Evolutionary conservation across 192 early-diverging fungal genomes (phyloP).

Genomic region (Umbelopsis sp.): DNA sequence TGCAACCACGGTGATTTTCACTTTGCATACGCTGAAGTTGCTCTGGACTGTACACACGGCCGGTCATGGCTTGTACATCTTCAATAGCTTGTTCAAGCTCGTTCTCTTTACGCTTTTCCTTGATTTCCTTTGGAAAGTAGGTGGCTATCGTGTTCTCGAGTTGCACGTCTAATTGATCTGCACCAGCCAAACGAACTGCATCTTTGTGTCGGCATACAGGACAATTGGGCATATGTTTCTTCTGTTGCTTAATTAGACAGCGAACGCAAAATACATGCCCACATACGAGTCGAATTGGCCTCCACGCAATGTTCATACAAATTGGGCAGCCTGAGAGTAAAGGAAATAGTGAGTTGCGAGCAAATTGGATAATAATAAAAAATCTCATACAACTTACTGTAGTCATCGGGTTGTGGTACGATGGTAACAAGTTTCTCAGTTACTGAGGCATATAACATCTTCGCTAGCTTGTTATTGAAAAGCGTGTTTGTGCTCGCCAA

Average conservation of each 20-base stretch:
- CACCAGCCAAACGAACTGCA: slow-evolving; percentile 62
- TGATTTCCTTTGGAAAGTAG: slow-evolving; percentile 82
- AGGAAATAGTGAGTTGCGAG: background rate
- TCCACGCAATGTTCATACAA: slow-evolving; percentile 76
- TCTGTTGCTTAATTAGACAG: slow-evolving; percentile 76
- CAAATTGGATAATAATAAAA: background rate
- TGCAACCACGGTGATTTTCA: slow-evolving; percentile 8
- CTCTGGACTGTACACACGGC: slow-evolving; percentile 31
- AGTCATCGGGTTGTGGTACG: slow-evolving; percentile 83
- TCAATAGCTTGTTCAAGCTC: slow-evolving; percentile 67
- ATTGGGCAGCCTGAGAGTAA: slow-evolving; percentile 64
- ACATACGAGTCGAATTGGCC: slow-evolving; percentile 79
- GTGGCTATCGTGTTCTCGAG: slow-evolving; percentile 73
- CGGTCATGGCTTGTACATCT: slow-evolving; percentile 59
- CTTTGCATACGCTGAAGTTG: slow-evolving; percentile 29
- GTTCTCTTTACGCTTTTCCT: slow-evolving; percentile 66
- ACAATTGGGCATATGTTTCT: slow-evolving; percentile 66
- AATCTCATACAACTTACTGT: slow-evolving; percentile 32
- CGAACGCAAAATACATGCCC: slow-evolving; percentile 79
- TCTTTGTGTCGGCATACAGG: slow-evolving; percentile 69
- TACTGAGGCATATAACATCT: slow-evolving; percentile 64
- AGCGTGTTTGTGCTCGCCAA: slow-evolving; percentile 50
- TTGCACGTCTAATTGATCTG: slow-evolving; percentile 61
- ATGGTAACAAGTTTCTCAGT: slow-evolving; percentile 64
- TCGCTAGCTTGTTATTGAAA: slow-evolving; percentile 59